Evolutionary conservation across 1,139 yeast genomes (phyloP), one percentile per base, ranked within the genome.

Genomic region (Hyphopichia khmerensis): DNA sequence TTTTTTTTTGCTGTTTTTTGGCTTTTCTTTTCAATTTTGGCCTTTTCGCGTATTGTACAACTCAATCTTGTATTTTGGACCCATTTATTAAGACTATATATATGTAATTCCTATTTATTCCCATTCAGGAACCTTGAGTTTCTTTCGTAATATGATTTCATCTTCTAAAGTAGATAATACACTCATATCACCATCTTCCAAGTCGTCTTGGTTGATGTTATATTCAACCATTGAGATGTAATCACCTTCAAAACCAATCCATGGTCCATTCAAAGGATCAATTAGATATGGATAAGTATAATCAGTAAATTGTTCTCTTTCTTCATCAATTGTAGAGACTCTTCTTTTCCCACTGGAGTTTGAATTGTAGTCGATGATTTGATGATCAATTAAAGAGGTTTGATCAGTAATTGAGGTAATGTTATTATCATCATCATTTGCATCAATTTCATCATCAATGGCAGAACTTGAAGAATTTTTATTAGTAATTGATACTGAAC

Each of bases 211-310:
- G 18, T 43, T 39, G 5, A 43, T 33, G 21, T 56, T 55, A 45
- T 56, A 62, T 36, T 68, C 67, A 11, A 73, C 57, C 63, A 72
- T 62, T 31, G 77, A 71, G 4, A 78, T 67, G 42, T 63, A 65
- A 48, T 79, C 80, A 0, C 82, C 82, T 21, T 72, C 74, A 49
- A 79, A 79, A 10, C 82, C 84, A 14, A 78, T 63, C 77, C 82
- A 74, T 7, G 84, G 81, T 0, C 84, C 84, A 48, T 78, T 68
- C 42, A 78, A 57, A 7, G 76, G 72, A 45, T 77, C 79, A 2
- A 59, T 57, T 36, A 79, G 55, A 42, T 63, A 63, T 0, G 85
- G 85, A 50, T 77, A 73, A 0, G 75, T 69, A 50, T 79, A 79
- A 46, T 72, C 77, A 16, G 76, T 69, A 41, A 59, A 69, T 46